Evolutionary conservation across 108 stramenopile species (phyloP).

Genomic region (Cylindrotheca fusiformis): DNA sequence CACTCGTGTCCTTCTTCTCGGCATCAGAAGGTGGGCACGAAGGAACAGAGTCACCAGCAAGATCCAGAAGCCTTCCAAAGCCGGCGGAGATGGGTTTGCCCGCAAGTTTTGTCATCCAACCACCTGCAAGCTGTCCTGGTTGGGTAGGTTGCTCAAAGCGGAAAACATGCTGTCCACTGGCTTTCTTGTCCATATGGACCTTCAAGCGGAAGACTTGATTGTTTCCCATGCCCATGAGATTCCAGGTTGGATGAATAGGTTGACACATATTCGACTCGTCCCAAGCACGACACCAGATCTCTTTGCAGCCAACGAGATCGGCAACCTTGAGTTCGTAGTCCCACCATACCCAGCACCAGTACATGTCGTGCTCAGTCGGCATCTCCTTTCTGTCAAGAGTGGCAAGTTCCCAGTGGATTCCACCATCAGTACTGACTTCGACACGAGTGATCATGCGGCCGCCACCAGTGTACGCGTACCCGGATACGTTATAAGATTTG

Average conservation of each 20-base stretch:
- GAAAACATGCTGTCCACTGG: slow-evolving; percentile 68
- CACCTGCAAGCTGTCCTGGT: slow-evolving; percentile 89
- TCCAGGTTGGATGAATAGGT: slow-evolving; percentile 93
- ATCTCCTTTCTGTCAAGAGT: slow-evolving; percentile 70
- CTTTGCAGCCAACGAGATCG: slow-evolving; percentile 83
- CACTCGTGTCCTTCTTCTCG: slow-evolving; percentile 26
- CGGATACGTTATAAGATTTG: slow-evolving; percentile 77
- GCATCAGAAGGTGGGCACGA: slow-evolving; percentile 39
- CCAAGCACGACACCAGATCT: slow-evolving; percentile 94
- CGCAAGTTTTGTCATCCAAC: slow-evolving; percentile 91
- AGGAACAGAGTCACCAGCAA: slow-evolving; percentile 39
- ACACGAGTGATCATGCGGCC: slow-evolving; percentile 90
- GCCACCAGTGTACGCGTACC: slow-evolving; percentile 97
- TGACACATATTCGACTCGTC: slow-evolving; percentile 92
- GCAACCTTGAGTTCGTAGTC: slow-evolving; percentile 63
- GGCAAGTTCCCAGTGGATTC: slow-evolving; percentile 80
- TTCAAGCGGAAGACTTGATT: slow-evolving; percentile 94
- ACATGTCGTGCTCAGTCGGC: slow-evolving; percentile 87
- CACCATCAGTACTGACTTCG: slow-evolving; percentile 89
- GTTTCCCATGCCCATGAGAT: slow-evolving; percentile 99
- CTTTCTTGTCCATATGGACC: slow-evolving; percentile 74
- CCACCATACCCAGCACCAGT: slow-evolving; percentile 96
- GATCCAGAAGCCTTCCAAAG: slow-evolving; percentile 67
- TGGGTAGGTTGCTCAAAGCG: slow-evolving; percentile 95
- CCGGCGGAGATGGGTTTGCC: slow-evolving; percentile 81